Evolutionary conservation across 176 grass and related monocot genomes (phyloP).

Genomic region (Guadua angustifolia): DNA sequence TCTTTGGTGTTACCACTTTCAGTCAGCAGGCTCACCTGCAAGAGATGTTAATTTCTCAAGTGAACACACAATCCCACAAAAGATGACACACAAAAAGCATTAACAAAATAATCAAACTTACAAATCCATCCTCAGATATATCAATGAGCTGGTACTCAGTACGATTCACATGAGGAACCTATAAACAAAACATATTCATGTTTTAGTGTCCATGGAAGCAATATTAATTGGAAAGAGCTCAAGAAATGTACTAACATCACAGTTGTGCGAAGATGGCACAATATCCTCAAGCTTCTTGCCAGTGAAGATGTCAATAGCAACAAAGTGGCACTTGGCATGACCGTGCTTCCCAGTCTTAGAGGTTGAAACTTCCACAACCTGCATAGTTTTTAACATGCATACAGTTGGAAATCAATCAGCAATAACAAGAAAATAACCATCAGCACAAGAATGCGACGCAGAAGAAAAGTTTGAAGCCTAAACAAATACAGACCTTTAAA

Average conservation of each 20-base stretch:
- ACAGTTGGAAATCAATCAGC: background rate
- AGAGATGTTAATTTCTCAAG: slow-evolving; percentile 5
- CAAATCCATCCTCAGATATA: slow-evolving; percentile 75
- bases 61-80: background rate
- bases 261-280: slow-evolving; percentile 67
- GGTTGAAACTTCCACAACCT: slow-evolving; percentile 66
- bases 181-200: background rate
- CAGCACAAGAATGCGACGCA: background rate
- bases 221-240: background rate
- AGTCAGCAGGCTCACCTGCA: slow-evolving; percentile 57
- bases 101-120: slow-evolving; percentile 28
- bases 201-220: background rate
- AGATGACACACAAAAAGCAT: background rate
- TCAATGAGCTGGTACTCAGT: slow-evolving; percentile 68
- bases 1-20: slow-evolving; percentile 64
- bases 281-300: slow-evolving; percentile 63
- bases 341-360: slow-evolving; percentile 68
- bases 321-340: slow-evolving; percentile 64
- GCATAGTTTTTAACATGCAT: slow-evolving; percentile 18
- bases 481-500: slow-evolving; percentile 2
- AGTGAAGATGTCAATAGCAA: slow-evolving; percentile 61
- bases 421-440: slow-evolving; percentile 5
- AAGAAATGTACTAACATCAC: slow-evolving; percentile 54
- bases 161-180: slow-evolving; percentile 61
- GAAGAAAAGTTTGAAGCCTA: background rate